Base-by-base conservation (phyloP, 306 rosid genomes). In the Quercus parvula region DNA sequence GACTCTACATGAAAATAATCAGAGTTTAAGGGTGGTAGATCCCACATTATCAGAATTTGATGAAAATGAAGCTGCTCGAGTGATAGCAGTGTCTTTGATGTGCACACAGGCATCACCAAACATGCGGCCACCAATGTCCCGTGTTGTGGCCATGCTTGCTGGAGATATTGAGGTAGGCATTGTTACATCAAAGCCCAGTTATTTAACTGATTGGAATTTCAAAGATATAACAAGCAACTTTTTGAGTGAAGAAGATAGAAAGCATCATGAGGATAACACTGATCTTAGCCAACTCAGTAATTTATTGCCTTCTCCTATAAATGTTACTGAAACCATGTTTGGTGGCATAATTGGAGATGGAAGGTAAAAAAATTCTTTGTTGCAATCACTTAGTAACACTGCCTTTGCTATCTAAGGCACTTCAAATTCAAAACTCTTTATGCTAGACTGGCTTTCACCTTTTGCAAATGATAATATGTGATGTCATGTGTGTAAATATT, bases 91-190 rank as follows among this genome's bases (percentile, higher is more conserved):
- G 79, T 84, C 91, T n/a, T 87, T 88, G 59, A 10, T 84, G 74
- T 92, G 97, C 86, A 90, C 97, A 31, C 94, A 92, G 20, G 75
- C 91, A 81, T 84, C 92, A 19, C 92, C 94, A 49, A 28, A 38
- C n/a, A 82, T 79, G 63, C 82, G 90, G 28, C 97, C 94, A 58
- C 64, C 89, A 2, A 90, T 92, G 97, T 90, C 97, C 4, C 89
- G 88, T 5, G 94, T 88, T n/a, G 88, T 92, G 77, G 90, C 90
- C 56, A 92, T 92, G 94, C 90, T 92, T 74, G 71, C 87, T 0
- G 94, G 94, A 80, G 90, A 90, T 75, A 56, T 77, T 3, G 92
- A 90, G 77, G 92, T 89, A 82, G 55, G 80, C 62, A 1, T 78
- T 41, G 88, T 82, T 28, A 82, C 84, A 71, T 33, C 93, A 28